Evolutionary conservation across 371 early-diverging fungal species (phyloP), one percentile per base, ranked within the genome.

Genomic region (Apophysomyces variabilis): DNA sequence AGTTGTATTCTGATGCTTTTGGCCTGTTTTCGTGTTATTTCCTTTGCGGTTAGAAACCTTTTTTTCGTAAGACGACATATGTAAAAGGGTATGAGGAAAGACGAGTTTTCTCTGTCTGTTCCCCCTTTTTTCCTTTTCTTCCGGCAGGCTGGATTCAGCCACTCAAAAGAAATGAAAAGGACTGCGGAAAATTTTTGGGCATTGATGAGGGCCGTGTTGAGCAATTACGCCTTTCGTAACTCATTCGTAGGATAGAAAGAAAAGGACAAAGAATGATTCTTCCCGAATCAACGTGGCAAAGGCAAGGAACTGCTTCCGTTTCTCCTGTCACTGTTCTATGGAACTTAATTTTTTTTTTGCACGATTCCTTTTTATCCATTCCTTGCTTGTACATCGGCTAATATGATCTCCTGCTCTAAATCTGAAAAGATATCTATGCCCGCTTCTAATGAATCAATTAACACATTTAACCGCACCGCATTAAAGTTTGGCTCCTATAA

Each of bases 1-100:
- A 57, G 88, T 89, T 26, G 85, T 72, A 84, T 98, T 98, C 76
- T 96, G 90, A 83, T 97, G 88, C 76, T 90, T 93, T 77, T 94
- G 98, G 1, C 84, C 87, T 44, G 79, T 73, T 85, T 97, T 97
- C 71, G 84, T 77, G 65, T 78, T 79, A 61, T 89, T 77, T 32
- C 87, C 86, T 62, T 84, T 86, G 59, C 89, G 83, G 61, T 66
- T 67, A 6, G 86, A 78, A 5, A 65, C 72, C 70, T 87, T 89
- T 21, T 85, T 50, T 35, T 70, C 71, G 71, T 70, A 70, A 9
- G 63, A 57, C 4, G 71, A 66, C 71, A 70, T 70, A 37, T 11
- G 16, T 12, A 35, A 14, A 35, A 11, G n/a, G 26, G 13, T 6
- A 56, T 41, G 11, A 41, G 41, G 37, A 66, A 21, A 43, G 16